Evolutionary conservation across 169 alveolate species (phyloP), one percentile per base, ranked within the genome.

Genomic region (Eimeria maxima): DNA sequence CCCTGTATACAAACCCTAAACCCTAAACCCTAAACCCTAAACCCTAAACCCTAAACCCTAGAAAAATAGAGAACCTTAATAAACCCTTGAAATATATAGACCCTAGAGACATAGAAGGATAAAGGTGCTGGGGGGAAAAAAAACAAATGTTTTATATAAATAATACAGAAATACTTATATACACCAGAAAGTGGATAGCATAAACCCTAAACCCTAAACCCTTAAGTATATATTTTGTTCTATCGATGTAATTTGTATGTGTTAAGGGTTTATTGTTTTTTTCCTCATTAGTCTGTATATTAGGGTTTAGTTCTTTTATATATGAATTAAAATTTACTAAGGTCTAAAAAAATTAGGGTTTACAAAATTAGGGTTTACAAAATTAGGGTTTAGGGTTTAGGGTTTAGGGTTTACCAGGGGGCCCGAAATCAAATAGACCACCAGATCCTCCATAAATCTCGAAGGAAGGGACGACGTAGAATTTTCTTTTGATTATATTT

Each of bases 381-480:
- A n/a, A 27, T 14, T 14, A 67, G 38, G 76, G 16, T 14, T 5
- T 67, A 14, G 44, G 76, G 6, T 67, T 67, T 67, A 27, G 38
- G 76, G 76, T 67, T 67, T 67, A 67, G 76, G 38, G 76, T 67
- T 67, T 67, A 67, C 11, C 5, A 11, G 57, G 57, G 5, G 5
- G 5, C 5, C 57, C 11, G 5, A 5, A 5, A 50, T 50, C 57
- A 5, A 50, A 5, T 50, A 98, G 47, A 98, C 97, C 81, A 97
- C 94, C 33, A 97, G 93, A 73, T 98, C 47, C 95, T 98, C 98
- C 63, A 98, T 98, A 67, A 97, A 96, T 96, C 95, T 97, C 97
- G 57, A 98, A 95, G 27, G 99, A 98, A 96, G 97, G 97, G 45
- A 98, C 86, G 93, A 97, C 98, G 55, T 97, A 95, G 69, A 97